Evolutionary conservation across 2,329 filamentous ascomycete species (phyloP).

Genomic region (Hypoxylon sp.): DNA sequence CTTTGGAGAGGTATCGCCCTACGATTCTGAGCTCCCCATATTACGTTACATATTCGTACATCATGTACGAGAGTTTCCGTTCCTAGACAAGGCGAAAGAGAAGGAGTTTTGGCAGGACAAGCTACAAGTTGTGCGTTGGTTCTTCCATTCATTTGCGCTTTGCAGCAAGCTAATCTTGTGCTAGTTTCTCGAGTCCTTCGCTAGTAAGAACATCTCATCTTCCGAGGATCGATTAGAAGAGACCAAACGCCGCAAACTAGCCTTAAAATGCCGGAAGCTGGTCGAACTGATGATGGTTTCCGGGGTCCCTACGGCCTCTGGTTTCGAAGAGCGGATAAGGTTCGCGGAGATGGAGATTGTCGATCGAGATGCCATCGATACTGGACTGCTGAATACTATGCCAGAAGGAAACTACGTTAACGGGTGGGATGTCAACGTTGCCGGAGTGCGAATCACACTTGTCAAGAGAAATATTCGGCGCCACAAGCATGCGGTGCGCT

Average conservation of each 20-base stretch:
- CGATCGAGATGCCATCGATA: constrained; percentile 91
- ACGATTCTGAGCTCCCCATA: constrained; percentile 94
- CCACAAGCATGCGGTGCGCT: constrained; percentile 87
- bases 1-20: constrained; percentile 89
- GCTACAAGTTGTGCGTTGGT: constrained; percentile 81
- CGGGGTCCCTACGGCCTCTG: constrained; percentile 92
- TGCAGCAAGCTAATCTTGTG: constrained; percentile 20
- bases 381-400: constrained; percentile 85
- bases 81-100: constrained; percentile 94
- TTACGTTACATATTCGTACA: constrained; percentile 97
- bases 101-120: constrained; percentile 99
- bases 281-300: constrained; percentile 99
- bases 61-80: constrained; percentile 97
- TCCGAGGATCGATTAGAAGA: constrained; percentile 96
- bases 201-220: constrained; percentile 95
- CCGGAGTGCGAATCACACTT: constrained; percentile 83
- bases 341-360: constrained; percentile 98
- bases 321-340: constrained; percentile 95
- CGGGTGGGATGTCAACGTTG: constrained; percentile 97
- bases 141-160: not conserved
- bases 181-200: constrained; percentile 96
- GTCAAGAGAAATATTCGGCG: constrained; percentile 88
- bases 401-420: constrained; percentile 94
- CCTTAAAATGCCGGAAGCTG: constrained; percentile 92
- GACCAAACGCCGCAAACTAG: constrained; percentile 93